Percentiles rank a stretch among this genome's conserved stretches.
Evolutionary conservation across 495 filamentous ascomycete genomes (phyloP).

Genomic region (Neurospora sp.): DNA sequence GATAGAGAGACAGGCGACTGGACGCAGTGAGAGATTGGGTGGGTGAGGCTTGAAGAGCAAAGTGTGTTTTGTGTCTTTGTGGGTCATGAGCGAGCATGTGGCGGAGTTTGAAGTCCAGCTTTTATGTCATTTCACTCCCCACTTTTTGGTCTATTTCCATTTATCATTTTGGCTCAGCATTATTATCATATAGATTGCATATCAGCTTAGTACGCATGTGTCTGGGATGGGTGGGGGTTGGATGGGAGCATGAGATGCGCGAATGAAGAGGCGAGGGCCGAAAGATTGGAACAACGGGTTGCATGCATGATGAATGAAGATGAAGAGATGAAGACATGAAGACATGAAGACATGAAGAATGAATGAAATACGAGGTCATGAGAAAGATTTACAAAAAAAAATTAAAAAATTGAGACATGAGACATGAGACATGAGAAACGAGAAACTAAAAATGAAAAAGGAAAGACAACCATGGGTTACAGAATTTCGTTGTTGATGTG

Average conservation of each 20-base stretch:
- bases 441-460: not conserved
- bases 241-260: not conserved
- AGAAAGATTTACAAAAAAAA: not conserved
- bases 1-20: not conserved
- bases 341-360: not conserved
- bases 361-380: not conserved
- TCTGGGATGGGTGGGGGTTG: not conserved
- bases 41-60: not conserved
- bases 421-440: not conserved
- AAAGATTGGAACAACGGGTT: not conserved
- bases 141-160: not conserved
- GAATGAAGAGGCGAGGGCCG: not conserved
- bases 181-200: not conserved
- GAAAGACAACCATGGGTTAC: too few relatives aligned
- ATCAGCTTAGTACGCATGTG: not conserved
- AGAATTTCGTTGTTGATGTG: not conserved
- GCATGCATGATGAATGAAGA: not conserved
- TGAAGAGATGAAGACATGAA: not conserved
- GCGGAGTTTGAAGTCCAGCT: not conserved
- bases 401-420: not conserved
- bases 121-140: not conserved
- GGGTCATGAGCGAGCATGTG: not conserved
- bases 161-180: not conserved
- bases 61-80: not conserved
- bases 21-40: not conserved